Conservation (phyloP, 805 yeast genomes). For the Saccharomycopsis sp. region DNA sequence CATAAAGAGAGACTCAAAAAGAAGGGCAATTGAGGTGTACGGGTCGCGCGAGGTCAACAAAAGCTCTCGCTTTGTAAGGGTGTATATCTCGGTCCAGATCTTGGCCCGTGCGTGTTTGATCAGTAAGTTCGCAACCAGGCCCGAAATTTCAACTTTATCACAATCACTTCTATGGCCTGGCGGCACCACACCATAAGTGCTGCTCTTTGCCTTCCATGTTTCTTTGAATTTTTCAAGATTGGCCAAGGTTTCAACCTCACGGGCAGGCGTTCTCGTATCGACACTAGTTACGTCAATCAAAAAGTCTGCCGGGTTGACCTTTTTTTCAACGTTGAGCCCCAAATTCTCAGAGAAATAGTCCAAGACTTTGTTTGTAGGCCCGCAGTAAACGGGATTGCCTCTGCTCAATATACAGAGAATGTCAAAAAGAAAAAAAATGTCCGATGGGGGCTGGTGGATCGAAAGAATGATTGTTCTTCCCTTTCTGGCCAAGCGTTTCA, state of each 20-base stretch:
- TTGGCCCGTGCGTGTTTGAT: conserved; percentile 29
- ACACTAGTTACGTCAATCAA: conserved; percentile 49
- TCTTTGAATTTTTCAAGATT: conserved; percentile 30
- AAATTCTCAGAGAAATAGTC: conserved; percentile 41
- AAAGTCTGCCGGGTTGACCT: conserved; percentile 55
- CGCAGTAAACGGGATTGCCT: conserved; percentile 44
- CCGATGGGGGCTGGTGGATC: conserved; percentile 79
- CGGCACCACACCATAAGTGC: background rate
- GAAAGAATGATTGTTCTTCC: conserved; percentile 70
- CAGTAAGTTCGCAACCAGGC: background rate
- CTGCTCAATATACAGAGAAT: conserved; percentile 58
- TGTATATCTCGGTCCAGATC: conserved; percentile 34
- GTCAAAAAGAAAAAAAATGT: conserved; percentile 62
- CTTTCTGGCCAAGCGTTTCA: conserved; percentile 46
- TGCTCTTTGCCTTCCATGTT: conserved; percentile 34
- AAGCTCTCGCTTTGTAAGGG: conserved; percentile 38
- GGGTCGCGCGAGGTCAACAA: conserved; percentile 42
- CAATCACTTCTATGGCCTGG: background rate
- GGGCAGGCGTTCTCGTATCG: conserved; percentile 36
- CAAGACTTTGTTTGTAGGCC: conserved; percentile 38
- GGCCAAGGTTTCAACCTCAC: conserved; percentile 28
- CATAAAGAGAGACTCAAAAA: conserved; percentile 41
- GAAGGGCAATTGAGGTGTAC: conserved; percentile 35
- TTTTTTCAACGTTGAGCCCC: conserved; percentile 32
- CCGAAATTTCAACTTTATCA: background rate